Evolutionary conservation across 345 rosid genomes (phyloP), one percentile per base, ranked within the genome.

Genomic region (rapeseed (Brassica napus)): DNA sequence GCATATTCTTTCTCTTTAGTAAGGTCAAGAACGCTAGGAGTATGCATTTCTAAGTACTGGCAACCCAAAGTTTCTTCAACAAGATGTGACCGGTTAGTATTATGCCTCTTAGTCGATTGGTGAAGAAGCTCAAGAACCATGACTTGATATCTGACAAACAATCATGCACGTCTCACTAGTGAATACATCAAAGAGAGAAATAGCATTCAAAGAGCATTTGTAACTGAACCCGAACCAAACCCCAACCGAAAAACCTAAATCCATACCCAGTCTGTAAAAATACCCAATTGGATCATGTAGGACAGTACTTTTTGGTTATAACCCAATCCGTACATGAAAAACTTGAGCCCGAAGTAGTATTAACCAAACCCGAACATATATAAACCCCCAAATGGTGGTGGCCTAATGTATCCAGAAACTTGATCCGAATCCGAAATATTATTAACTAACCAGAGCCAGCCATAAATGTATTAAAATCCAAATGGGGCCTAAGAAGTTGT

Each of bases 41-140:
- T 68, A 74, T 90, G 97, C 83, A 92, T 88, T 80, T 91, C 94
- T 69, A 91, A 59, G 79, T 87, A 87, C 69, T 86, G 90, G 52
- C 89, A 79, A 44, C 84, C 86, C 87, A 84, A 86, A 1, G 86
- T 76, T 69, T 87, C 90, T 67, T 83, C 73, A 49, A 78, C 74
- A 35, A 63, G 73, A 37, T 77, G 84, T 35, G 92, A 87, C 61
- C 85, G 71, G 37, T 71, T 83, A 57, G 69, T 73, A 26, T 81
- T 82, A 80, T 69, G 86, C 79, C 71, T 85, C 79, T 87, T 89
- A 0, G 47, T 24, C 47, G 92, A 88, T 65, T 86, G 88, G 7
- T 81, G 80, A 84, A 94, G 97, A 66, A 91, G 94, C 87, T 94
- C 92, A 39, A 92, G 85, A 78, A 88, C 94, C 86, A 69, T 84